Evolutionary conservation across 495 filamentous ascomycete genomes (phyloP).

Genomic region (Aspergillus funiculosus): DNA sequence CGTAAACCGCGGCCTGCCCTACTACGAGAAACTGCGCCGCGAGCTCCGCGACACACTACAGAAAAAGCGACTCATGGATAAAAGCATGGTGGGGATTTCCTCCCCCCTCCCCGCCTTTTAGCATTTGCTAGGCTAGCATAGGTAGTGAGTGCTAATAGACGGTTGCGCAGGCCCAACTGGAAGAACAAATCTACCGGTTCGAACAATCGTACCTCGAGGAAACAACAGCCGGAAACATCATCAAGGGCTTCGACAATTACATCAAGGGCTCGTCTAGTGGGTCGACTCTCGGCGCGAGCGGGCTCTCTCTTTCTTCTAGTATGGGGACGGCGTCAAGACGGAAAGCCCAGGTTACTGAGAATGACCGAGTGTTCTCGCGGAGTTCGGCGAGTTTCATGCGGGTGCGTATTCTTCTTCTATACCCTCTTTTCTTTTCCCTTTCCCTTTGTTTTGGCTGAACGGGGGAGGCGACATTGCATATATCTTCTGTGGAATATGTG

Average conservation of each 20-base stretch:
- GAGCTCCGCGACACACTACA: conserved; percentile 62
- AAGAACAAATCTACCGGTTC: conserved; percentile 78
- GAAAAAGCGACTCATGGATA: conserved; percentile 62
- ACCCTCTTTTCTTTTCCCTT: neutral
- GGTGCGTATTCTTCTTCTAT: conserved; percentile 28
- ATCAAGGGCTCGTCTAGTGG: conserved; percentile 69
- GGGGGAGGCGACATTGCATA: no score
- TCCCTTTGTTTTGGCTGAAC: neutral
- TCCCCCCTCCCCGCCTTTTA: conserved; percentile 4
- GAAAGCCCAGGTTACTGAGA: conserved; percentile 44
- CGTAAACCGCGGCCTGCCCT: conserved; percentile 50
- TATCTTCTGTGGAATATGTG: neutral
- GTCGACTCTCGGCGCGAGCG: conserved; percentile 29
- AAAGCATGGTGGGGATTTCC: conserved; percentile 59
- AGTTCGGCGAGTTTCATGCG: conserved; percentile 49
- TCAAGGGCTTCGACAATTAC: conserved; percentile 95
- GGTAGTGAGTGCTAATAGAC: neutral
- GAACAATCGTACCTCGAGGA: conserved; percentile 89
- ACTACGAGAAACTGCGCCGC: conserved; percentile 67
- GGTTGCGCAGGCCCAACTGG: conserved; percentile 57
- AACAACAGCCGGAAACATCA: conserved; percentile 87
- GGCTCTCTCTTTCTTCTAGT: conserved; percentile 41
- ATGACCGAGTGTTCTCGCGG: conserved; percentile 47
- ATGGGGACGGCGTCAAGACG: conserved; percentile 31
- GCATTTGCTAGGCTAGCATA: neutral